Evolutionary conservation across 73 alveolate species (phyloP).

Genomic region (Tetrahymena borealis): DNA sequence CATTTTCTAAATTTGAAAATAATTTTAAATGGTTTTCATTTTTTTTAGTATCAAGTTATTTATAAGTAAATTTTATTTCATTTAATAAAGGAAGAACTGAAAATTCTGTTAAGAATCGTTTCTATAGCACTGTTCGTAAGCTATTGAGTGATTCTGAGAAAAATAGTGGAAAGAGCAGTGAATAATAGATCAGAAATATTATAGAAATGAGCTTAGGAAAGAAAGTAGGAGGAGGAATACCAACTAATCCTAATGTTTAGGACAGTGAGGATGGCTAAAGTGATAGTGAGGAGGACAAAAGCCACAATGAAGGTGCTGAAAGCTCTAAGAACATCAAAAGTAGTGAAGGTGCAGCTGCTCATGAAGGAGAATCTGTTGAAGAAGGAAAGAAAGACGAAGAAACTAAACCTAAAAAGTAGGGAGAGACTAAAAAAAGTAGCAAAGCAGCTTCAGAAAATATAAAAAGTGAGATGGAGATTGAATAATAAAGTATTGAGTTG

Average conservation of each 20-base stretch:
- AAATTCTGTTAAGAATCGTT: conserved; percentile 39
- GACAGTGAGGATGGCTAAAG: background rate
- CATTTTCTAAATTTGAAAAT: no score
- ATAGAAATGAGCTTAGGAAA: background rate
- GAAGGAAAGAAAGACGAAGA: background rate
- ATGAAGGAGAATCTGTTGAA: background rate
- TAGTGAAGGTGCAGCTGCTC: background rate
- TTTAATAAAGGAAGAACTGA: conserved; percentile 28
- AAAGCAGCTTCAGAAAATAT: background rate
- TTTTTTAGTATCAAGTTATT: no score
- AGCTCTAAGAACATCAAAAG: background rate
- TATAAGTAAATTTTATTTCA: background rate
- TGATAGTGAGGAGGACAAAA: background rate
- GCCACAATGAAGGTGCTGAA: background rate
- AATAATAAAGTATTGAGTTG: background rate
- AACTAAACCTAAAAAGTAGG: background rate
- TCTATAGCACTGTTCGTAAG: conserved; percentile 38
- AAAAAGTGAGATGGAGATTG: background rate
- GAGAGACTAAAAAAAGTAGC: background rate
- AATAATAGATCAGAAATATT: background rate
- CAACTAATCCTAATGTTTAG: background rate
- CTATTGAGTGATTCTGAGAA: conserved; percentile 39
- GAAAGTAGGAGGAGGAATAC: background rate
- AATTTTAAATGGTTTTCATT: no score
- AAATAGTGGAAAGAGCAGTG: conserved; percentile 9